Base-by-base conservation (phyloP, 2,329 filamentous ascomycete species). In the Nigrospora sphaerica region DNA sequence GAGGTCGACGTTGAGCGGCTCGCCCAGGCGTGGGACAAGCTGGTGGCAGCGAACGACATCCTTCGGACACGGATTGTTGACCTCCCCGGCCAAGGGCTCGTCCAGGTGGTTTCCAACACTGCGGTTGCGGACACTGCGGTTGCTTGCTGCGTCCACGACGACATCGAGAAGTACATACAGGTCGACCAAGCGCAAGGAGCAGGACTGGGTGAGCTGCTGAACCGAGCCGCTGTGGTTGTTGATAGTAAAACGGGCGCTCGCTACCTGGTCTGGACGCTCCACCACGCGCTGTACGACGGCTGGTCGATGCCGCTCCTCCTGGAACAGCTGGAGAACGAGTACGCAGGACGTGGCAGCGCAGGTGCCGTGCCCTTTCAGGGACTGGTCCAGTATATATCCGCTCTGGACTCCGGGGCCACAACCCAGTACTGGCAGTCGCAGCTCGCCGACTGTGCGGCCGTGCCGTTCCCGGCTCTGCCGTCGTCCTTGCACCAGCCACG, bases 171-270 rank as follows among this genome's bases (percentile, higher is more conserved):
- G n/a, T n/a, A n/a, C n/a, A n/a, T n/a, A n/a, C n/a, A n/a, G n/a
- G n/a, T n/a, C n/a, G n/a, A n/a, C n/a, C 67, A 13, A 62, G 62
- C 11, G 62, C 73, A 32, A 69, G 66, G 38, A 57, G 66, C 42
- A 67, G 69, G 28, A 44, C 47, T 13, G 56, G 60, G 14, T 18
- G 44, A 39, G 56, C 59, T 14, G 23, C 42, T 42, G 23, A 39
- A 23, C 38, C 43, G 45, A 55, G 57, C 12, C 48, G 53, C 17
- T 37, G 18, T 45, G 3, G 31, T 45, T 16, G 35, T 12, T 14
- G 32, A 14, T 34, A 14, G 10, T 10, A 34, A 34, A 14, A 34
- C 32, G 14, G 10, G 32, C 10, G 10, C 10, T 34, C 34, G 35
- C 14, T 17, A 19, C 43, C 39, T 45, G 19, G 43, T 19, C 11